Conservation (phyloP, 2,329 filamentous ascomycete genomes). For the Purpureocillium lavendulum region DNA sequence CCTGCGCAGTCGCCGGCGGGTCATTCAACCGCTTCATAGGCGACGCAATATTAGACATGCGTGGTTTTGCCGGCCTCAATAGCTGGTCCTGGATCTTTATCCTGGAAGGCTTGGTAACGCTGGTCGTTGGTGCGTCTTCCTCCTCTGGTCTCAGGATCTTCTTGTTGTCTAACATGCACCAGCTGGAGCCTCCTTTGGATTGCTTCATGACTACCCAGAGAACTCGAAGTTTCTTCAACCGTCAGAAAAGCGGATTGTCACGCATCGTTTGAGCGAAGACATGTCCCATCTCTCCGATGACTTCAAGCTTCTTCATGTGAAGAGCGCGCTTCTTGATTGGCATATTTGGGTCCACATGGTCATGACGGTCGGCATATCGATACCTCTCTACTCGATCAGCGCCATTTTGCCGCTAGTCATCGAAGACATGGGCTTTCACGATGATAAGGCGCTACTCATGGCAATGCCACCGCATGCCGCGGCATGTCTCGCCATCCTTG, state of each 20-base stretch:
- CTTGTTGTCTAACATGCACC: conserved; percentile 10
- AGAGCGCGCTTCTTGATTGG: conserved; percentile 51
- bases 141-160: not conserved
- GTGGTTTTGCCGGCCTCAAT: conserved; percentile 36
- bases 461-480: conserved; percentile 28
- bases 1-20: conserved; percentile 48
- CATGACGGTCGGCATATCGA: conserved; percentile 51
- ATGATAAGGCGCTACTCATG: conserved; percentile 28
- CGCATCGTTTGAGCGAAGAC: conserved; percentile 33
- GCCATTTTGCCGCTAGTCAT: conserved; percentile 29
- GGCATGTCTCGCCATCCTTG: conserved; percentile 26
- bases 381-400: conserved; percentile 28
- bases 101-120: conserved; percentile 47
- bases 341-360: conserved; percentile 46
- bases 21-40: conserved; percentile 56
- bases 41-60: conserved; percentile 50
- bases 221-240: conserved; percentile 38
- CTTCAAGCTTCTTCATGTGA: conserved; percentile 46
- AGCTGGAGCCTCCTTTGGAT: conserved; percentile 40
- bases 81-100: conserved; percentile 82
- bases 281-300: conserved; percentile 43
- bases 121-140: conserved; percentile 26
- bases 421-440: conserved; percentile 25
- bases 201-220: conserved; percentile 51
- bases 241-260: conserved; percentile 33